Conservation (phyloP, 208 protist species). For the Sergeia podlipaevii region DNA sequence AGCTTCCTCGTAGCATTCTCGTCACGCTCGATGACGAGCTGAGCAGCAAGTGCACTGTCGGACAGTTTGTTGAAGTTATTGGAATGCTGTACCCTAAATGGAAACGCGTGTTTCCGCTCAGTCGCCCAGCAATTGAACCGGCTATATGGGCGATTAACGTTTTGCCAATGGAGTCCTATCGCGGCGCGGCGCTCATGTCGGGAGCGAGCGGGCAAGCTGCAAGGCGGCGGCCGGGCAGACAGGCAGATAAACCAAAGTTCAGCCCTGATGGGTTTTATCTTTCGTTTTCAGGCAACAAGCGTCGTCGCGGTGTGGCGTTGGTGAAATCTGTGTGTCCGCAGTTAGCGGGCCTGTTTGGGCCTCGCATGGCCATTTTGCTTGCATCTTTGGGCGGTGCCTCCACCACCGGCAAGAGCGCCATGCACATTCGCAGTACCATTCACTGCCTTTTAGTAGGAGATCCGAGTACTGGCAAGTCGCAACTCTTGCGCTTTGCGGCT, state of each 20-base stretch:
- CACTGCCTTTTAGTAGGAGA: slow-evolving; percentile 98
- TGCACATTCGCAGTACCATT: slow-evolving; percentile 91
- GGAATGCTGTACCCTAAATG: slow-evolving; percentile 76
- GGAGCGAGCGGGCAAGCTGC: slow-evolving; percentile 9
- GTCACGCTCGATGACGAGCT: slow-evolving; percentile 86
- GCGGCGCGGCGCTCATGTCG: slow-evolving; percentile 31
- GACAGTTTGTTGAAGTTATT: slow-evolving; percentile 83
- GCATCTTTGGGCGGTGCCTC: slow-evolving; percentile 61
- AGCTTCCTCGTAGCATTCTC: slow-evolving; percentile 69
- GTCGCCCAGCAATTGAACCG: slow-evolving; percentile 69
- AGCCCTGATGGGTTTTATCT: slow-evolving; percentile 73
- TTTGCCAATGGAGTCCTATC: slow-evolving; percentile 72
- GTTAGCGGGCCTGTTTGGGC: slow-evolving; percentile 75
- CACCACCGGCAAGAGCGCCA: slow-evolving; percentile 51
- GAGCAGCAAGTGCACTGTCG: slow-evolving; percentile 69
- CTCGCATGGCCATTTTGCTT: slow-evolving; percentile 75
- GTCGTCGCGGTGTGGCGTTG: slow-evolving; percentile 44
- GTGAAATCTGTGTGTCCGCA: slow-evolving; percentile 66
- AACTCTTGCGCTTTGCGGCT: slow-evolving; percentile 84
- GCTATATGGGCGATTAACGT: slow-evolving; percentile 78
- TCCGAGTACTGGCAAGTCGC: slow-evolving; percentile 97
- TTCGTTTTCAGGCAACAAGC: slow-evolving; percentile 47
- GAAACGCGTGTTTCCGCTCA: slow-evolving; percentile 54
- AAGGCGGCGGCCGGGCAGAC: slow-evolving; percentile 2
- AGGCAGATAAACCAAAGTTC: slow-evolving; percentile 43